These are phyloP conservation scores for Coemansia sp. DNA, from an alignment of 192 early-diverging fungal genomes.

Conservation along the genomic window DNA sequence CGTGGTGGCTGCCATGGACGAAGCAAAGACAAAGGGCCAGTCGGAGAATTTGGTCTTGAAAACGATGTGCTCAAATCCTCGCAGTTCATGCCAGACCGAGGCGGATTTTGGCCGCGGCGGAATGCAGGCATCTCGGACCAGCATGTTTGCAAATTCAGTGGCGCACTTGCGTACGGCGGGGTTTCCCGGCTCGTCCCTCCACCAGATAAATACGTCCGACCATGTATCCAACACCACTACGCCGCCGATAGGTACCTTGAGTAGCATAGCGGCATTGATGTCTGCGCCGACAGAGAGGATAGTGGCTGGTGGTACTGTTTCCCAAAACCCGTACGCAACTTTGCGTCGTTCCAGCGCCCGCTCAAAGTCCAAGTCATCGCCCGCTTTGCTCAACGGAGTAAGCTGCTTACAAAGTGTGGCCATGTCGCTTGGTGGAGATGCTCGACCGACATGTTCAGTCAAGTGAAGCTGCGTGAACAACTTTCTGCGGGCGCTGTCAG, in stretches of 20 bases:
- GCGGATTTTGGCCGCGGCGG: constrained; percentile 43
- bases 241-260: constrained; percentile 42
- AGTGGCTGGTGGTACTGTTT: constrained; percentile 43
- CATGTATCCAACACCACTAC: constrained; percentile 49
- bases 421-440: constrained; percentile 17
- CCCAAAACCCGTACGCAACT: constrained; percentile 52
- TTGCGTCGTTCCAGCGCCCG: constrained; percentile 45
- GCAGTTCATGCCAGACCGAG: constrained; percentile 46
- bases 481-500: constrained; percentile 37
- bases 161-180: constrained; percentile 44
- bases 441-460: constrained; percentile 15
- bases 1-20: constrained; percentile 16
- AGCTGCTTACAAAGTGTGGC: constrained; percentile 32
- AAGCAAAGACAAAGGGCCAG: constrained; percentile 51
- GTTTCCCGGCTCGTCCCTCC: constrained; percentile 47
- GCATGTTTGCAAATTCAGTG: constrained; percentile 42
- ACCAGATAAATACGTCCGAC: constrained; percentile 54
- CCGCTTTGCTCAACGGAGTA: constrained; percentile 31
- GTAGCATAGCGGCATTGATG: constrained; percentile 42
- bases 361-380: constrained; percentile 47
- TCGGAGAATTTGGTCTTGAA: constrained; percentile 54
- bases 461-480: constrained; percentile 40
- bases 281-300: constrained; percentile 40
- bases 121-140: constrained; percentile 41
- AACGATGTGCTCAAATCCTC: constrained; percentile 49